Base-by-base conservation (phyloP, 108 stramenopile genomes). In the Pseudonitzschia delicatissima region DNA sequence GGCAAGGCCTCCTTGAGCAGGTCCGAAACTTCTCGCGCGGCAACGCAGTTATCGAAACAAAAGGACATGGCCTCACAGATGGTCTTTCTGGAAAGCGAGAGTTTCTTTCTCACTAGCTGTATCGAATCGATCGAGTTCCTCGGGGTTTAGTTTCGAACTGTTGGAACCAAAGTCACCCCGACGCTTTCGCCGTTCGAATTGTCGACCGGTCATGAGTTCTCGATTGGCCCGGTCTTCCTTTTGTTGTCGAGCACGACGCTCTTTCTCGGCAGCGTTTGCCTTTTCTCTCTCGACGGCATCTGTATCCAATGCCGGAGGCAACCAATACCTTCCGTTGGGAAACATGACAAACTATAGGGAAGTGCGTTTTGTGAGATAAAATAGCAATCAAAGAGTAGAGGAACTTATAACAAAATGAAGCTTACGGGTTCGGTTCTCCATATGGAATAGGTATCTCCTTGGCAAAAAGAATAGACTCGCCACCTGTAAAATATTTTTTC, bases 41-140 rank as follows among this genome's bases (percentile, higher is more conserved):
- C 78, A 20, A 57, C 66, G 76, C 82, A 72, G 40, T 90, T 86
- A 6, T 93, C 89, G 63, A 93, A 93, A 40, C 88, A 88, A 77
- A 88, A 93, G n/a, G 89, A 79, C 92, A 93, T 93, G 23, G 88
- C 92, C 48, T 79, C 66, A 45, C 86, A 88, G 42, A 93, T 89
- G 9, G 87, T 61, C 37, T 82, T 77, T 49, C 86, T 71, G 35
- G 87, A 82, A 4, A 81, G 50, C 64, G 62, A 69, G 18, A 93
- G 55, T 58, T 88, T 60, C 32, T 77, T 72, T 47, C 82, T 69
- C 40, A 81, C 51, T 40, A 93, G 58, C 12, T 49, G 62, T n/a
- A 59, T 86, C 45, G 59, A 88, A 93, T 45, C 66, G 62, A 45
- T 71, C 57, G 32, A 68, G 63, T 50, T 88, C 87, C 52, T 80